Percentiles rank a stretch among this genome's conserved stretches.
Evolutionary conservation across 2,329 filamentous ascomycete species (phyloP).

Genomic region (Sporothrix dimorphospora): DNA sequence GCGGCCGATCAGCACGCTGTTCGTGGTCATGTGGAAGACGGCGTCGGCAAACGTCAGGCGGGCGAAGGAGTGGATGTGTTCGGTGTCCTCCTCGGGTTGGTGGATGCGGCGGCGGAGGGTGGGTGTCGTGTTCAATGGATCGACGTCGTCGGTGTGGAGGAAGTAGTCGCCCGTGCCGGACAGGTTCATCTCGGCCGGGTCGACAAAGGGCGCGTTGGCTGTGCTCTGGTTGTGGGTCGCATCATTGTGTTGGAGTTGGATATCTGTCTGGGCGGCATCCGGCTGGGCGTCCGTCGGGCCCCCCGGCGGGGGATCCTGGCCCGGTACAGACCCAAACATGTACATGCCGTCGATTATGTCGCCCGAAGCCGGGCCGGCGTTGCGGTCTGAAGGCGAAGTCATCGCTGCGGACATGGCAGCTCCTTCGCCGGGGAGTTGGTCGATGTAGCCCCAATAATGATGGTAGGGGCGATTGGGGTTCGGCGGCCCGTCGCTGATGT

Average conservation of each 20-base stretch:
- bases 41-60: constrained; percentile 73
- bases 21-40: constrained; percentile 78
- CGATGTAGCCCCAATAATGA: background rate
- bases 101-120: background rate
- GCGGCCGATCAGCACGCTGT: constrained; percentile 71
- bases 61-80: constrained; percentile 58
- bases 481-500: constrained; percentile 16
- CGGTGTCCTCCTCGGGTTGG: constrained; percentile 35
- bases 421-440: constrained; percentile 54
- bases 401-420: constrained; percentile 58
- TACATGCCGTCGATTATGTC: background rate
- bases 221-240: background rate
- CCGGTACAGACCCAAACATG: background rate
- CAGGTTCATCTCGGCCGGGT: background rate
- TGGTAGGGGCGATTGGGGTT: background rate
- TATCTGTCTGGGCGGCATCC: background rate
- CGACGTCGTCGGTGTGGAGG: background rate
- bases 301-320: background rate
- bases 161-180: background rate
- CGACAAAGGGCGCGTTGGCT: background rate
- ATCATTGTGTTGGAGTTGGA: background rate
- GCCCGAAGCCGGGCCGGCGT: background rate
- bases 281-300: background rate
- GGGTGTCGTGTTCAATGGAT: background rate
- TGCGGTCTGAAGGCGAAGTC: constrained; percentile 54